phyloP scores from a whole-genome alignment of 1,284 basidiomycete genomes.

The Ceratobasidium sp. region DNA sequence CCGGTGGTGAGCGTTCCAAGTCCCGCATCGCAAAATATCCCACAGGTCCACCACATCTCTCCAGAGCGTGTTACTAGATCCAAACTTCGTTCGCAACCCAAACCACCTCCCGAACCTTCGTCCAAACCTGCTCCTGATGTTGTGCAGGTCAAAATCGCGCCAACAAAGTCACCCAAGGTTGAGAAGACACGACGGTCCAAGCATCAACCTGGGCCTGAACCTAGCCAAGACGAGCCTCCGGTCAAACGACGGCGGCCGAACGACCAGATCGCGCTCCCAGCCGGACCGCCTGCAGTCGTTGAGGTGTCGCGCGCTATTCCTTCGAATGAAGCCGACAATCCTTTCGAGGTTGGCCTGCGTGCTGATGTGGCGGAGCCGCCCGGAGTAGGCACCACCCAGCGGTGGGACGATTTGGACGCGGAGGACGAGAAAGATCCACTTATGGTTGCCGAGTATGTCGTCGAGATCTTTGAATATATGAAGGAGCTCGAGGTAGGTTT shows the following conservation, averaged over 20 bases:
- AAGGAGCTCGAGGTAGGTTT: constrained; percentile 69
- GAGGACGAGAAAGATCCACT: constrained; percentile 95
- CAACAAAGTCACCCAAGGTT: background rate
- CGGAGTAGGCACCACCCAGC: background rate
- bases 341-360: constrained; percentile 16
- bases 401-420: constrained; percentile 85
- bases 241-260: constrained; percentile 35
- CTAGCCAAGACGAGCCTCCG: constrained; percentile 7
- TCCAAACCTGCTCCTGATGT: background rate
- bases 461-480: constrained; percentile 94
- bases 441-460: constrained; percentile 97
- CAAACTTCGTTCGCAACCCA: background rate
- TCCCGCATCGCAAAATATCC: background rate
- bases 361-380: background rate
- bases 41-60: background rate
- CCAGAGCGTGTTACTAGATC: constrained; percentile 2
- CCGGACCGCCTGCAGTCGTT: background rate
- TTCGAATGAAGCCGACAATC: constrained; percentile 17
- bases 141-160: background rate
- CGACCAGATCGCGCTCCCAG: constrained; percentile 8
- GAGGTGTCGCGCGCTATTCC: constrained; percentile 16
- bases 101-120: constrained; percentile 8
- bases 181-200: background rate
- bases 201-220: constrained; percentile 5
- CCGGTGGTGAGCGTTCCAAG: background rate